phyloP scores from a whole-genome alignment of 2,329 filamentous ascomycete species.

The Diaporthe caulivora region DNA sequence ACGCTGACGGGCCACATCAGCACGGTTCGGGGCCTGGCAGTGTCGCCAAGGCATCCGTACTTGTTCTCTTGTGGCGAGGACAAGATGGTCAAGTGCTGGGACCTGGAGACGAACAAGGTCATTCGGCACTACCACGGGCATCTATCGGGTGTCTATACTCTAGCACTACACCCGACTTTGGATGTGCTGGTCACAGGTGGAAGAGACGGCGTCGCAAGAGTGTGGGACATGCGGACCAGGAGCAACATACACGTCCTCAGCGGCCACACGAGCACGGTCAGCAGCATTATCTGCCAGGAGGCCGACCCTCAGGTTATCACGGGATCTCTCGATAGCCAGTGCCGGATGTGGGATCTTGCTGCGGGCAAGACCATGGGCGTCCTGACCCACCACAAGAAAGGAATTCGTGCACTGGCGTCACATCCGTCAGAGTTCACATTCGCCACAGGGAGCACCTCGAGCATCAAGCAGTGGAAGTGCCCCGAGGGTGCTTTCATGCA shows the following conservation, averaged over 20 bases:
- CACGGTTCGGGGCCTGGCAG: slow-evolving; percentile 90
- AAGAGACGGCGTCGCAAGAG: slow-evolving; percentile 91
- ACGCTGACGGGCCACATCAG: slow-evolving; percentile 96
- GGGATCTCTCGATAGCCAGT: slow-evolving; percentile 90
- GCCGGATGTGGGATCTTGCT: slow-evolving; percentile 94
- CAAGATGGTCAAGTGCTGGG: slow-evolving; percentile 99
- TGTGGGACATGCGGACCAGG: slow-evolving; percentile 98
- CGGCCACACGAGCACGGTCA: slow-evolving; percentile 91
- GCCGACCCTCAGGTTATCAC: slow-evolving; percentile 96
- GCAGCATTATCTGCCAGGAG: slow-evolving; percentile 92
- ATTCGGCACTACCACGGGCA: slow-evolving; percentile 98
- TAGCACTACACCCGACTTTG: slow-evolving; percentile 92
- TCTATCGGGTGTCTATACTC: slow-evolving; percentile 92
- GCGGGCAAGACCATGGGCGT: slow-evolving; percentile 97
- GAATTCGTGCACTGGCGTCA: slow-evolving; percentile 84
- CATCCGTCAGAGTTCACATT: slow-evolving; percentile 98
- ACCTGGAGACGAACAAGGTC: slow-evolving; percentile 99
- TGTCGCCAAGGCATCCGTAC: slow-evolving; percentile 94
- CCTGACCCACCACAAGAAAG: slow-evolving; percentile 98
- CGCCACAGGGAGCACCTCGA: slow-evolving; percentile 88
- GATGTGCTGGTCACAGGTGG: slow-evolving; percentile 96
- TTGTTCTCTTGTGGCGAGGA: slow-evolving; percentile 98
- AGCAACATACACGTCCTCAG: slow-evolving; percentile 94
- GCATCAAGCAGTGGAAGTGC: slow-evolving; percentile 99
- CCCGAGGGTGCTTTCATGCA: slow-evolving; percentile 99